phyloP scores from a whole-genome alignment of 78 protist species.

The Dictyostelium firmibasis region DNA sequence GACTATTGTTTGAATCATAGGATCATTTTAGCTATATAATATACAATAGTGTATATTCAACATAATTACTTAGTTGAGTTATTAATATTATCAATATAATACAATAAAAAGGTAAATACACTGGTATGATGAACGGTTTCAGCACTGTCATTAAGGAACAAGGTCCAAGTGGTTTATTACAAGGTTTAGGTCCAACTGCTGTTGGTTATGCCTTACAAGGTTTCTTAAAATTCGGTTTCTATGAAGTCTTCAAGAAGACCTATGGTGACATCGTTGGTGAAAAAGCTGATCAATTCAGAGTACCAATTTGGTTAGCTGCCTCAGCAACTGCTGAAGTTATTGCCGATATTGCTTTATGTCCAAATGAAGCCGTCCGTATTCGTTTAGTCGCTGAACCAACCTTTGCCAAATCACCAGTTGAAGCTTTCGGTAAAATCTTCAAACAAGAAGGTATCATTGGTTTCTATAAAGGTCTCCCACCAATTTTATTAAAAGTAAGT shows the following conservation, averaged over 20 bases:
- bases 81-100: too few relatives aligned
- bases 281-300: conserved; percentile 84
- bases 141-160: conserved; percentile 69
- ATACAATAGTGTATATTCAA: too few relatives aligned
- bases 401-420: conserved; percentile 71
- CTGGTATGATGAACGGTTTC: conserved; percentile 75
- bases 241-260: conserved; percentile 92
- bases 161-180: conserved; percentile 77
- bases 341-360: conserved; percentile 93
- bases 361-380: conserved; percentile 86
- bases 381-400: conserved; percentile 83
- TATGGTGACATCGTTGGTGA: conserved; percentile 89
- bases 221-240: conserved; percentile 91
- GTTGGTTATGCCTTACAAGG: conserved; percentile 95
- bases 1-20: too few relatives aligned
- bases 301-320: conserved; percentile 85
- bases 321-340: conserved; percentile 91
- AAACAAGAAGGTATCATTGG: conserved; percentile 74
- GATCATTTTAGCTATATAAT: too few relatives aligned
- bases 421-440: conserved; percentile 61
- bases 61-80: too few relatives aligned
- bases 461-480: conserved; percentile 79
- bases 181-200: conserved; percentile 79
- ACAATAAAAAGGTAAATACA: conserved; percentile 9
- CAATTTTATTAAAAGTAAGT: conserved; percentile 89